phyloP scores from a whole-genome alignment of 1,284 basidiomycete species.

The Anthracocystis panici-leucophaei region DNA sequence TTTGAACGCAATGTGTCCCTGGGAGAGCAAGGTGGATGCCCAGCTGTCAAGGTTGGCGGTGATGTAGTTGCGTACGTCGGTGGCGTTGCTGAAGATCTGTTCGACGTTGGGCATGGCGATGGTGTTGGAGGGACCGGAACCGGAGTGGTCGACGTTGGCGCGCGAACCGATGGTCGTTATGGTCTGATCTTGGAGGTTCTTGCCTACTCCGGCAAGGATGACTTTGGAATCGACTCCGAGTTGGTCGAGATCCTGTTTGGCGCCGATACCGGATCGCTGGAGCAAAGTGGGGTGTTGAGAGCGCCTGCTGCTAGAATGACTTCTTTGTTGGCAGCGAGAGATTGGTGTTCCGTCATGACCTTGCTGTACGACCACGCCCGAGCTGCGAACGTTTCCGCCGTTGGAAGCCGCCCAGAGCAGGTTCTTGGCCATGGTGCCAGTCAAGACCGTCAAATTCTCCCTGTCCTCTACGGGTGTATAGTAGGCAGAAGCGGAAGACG shows the following conservation, averaged over 20 bases:
- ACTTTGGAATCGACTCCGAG: slow-evolving; percentile 66
- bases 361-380: slow-evolving; percentile 23
- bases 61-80: slow-evolving; percentile 52
- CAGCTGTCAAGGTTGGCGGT: slow-evolving; percentile 38
- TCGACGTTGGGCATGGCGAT: slow-evolving; percentile 53
- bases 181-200: slow-evolving; percentile 71
- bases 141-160: slow-evolving; percentile 39
- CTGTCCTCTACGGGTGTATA: slow-evolving; percentile 70
- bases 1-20: slow-evolving; percentile 54
- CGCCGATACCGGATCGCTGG: slow-evolving; percentile 71
- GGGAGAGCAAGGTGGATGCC: slow-evolving; percentile 45
- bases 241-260: slow-evolving; percentile 59
- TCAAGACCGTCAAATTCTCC: slow-evolving; percentile 77
- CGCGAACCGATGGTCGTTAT: slow-evolving; percentile 64
- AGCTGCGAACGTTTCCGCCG: slow-evolving; percentile 35
- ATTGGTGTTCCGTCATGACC: slow-evolving; percentile 24
- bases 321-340: slow-evolving; percentile 67
- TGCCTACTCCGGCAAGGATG: slow-evolving; percentile 68
- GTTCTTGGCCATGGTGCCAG: slow-evolving; percentile 68
- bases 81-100: slow-evolving; percentile 51
- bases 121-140: slow-evolving; percentile 57
- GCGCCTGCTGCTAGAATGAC: slow-evolving; percentile 71
- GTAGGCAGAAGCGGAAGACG: slow-evolving; percentile 72
- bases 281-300: slow-evolving; percentile 71
- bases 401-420: slow-evolving; percentile 50